Evolutionary conservation across 164 flowering plant genomes (phyloP).

Genomic region (Magnolia officinalis): DNA sequence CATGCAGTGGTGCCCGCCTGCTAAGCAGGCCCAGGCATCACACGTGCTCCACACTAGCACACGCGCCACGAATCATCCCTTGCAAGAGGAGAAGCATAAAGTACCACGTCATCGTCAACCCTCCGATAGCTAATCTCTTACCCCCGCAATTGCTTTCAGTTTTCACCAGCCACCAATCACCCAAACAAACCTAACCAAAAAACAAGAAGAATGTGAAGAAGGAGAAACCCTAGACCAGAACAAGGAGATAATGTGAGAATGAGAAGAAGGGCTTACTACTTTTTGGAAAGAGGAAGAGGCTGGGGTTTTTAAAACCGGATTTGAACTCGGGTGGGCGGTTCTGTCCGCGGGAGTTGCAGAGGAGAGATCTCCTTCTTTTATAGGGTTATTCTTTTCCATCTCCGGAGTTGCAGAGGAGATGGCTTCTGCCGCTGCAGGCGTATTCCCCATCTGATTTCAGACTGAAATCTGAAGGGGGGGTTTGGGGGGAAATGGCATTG

Average conservation of each 20-base stretch:
- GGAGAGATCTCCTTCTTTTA: background rate
- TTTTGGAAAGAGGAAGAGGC: background rate
- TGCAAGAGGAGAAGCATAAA: background rate
- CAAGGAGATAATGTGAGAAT: background rate
- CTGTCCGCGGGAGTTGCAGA: background rate
- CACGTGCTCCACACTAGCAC: no score
- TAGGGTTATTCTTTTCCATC: no score
- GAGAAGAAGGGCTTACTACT: background rate
- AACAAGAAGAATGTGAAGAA: background rate
- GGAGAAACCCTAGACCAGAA: background rate
- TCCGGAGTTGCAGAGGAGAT: no score
- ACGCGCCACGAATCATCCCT: no score
- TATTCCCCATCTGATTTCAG: no score
- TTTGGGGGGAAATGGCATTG: no score
- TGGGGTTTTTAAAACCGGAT: background rate
- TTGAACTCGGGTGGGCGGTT: background rate
- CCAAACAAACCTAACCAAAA: conserved; percentile 42
- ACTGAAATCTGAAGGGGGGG: no score
- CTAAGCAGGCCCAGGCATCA: no score
- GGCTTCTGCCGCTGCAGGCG: no score
- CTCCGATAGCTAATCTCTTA: conserved; percentile 44
- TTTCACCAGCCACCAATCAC: conserved; percentile 57
- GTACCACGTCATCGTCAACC: conserved; percentile 34
- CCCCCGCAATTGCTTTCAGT: conserved; percentile 32
- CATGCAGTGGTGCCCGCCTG: no score